phyloP scores from a whole-genome alignment of 345 rosid species.

The Brassica incana region DNA sequence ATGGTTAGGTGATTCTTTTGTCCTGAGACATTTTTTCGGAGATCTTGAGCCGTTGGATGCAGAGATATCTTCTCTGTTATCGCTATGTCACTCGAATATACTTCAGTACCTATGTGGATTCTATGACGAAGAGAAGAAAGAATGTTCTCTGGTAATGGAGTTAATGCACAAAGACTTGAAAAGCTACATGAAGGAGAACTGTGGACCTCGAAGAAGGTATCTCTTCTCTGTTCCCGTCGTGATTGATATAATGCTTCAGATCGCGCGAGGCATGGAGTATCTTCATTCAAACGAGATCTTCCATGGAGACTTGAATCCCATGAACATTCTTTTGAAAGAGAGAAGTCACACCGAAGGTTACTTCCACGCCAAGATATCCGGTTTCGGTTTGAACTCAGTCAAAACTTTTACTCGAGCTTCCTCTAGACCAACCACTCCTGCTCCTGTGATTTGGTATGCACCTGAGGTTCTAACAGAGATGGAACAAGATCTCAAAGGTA shows the following conservation, averaged over 20 bases:
- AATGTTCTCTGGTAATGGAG: constrained; percentile 75
- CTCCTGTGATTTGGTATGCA: constrained; percentile 74
- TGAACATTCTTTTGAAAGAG: constrained; percentile 61
- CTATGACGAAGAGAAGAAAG: constrained; percentile 73
- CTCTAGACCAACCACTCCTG: constrained; percentile 34
- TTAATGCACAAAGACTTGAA: constrained; percentile 71
- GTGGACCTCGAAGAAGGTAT: constrained; percentile 60
- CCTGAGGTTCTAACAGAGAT: constrained; percentile 75
- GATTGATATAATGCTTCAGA: constrained; percentile 86
- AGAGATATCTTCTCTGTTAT: constrained; percentile 60
- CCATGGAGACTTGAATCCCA: constrained; percentile 77
- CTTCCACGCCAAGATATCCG: constrained; percentile 71
- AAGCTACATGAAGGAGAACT: constrained; percentile 64
- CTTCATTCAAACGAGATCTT: constrained; percentile 62
- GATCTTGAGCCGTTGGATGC: constrained; percentile 53
- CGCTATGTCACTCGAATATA: constrained; percentile 81
- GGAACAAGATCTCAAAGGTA: constrained; percentile 42
- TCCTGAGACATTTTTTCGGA: constrained; percentile 61
- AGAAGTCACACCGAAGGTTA: constrained; percentile 67
- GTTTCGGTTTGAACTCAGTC: constrained; percentile 53
- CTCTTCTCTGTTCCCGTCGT: constrained; percentile 62
- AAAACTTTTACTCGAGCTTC: constrained; percentile 40
- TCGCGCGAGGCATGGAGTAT: constrained; percentile 91
- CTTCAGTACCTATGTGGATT: constrained; percentile 75
- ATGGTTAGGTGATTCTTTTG: constrained; percentile 82